Percentiles rank a stretch among this genome's conserved stretches.
These are phyloP conservation scores for Boletellus sp. DNA, from an alignment of 768 basidiomycete genomes.

Conservation along the genomic window DNA sequence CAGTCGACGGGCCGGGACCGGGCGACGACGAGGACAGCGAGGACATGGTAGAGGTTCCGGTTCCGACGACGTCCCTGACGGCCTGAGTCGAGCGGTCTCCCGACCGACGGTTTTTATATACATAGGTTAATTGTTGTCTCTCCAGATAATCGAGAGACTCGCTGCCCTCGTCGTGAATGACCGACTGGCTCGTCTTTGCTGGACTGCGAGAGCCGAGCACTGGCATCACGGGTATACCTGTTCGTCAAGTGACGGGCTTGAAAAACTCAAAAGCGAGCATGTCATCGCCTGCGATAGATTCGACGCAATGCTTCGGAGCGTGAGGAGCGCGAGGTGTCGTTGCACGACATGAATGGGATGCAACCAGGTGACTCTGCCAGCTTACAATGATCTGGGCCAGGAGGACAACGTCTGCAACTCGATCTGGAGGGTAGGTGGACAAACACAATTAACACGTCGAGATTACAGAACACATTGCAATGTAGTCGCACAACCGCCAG, in stretches of 20 bases:
- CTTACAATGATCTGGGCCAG: background rate
- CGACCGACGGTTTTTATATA: background rate
- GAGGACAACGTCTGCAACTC: background rate
- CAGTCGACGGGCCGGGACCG: constrained; percentile 4
- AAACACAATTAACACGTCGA: constrained; percentile 21
- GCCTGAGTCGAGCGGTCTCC: constrained; percentile 4
- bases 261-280: too few relatives aligned
- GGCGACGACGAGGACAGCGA: constrained; percentile 18
- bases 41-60: constrained; percentile 29
- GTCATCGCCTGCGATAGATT: background rate
- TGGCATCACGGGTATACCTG: too few relatives aligned
- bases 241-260: too few relatives aligned
- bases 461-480: constrained; percentile 27
- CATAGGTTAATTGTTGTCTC: background rate
- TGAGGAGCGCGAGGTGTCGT: too few relatives aligned
- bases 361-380: background rate
- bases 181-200: too few relatives aligned
- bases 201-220: too few relatives aligned
- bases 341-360: background rate
- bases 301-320: too few relatives aligned
- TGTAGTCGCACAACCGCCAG: constrained; percentile 16
- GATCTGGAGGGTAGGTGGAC: constrained; percentile 1
- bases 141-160: too few relatives aligned
- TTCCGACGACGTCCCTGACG: constrained; percentile 19
- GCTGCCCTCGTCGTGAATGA: background rate